These are phyloP conservation scores for Trichoderma aggressivum DNA, from an alignment of 2,329 filamentous ascomycete genomes.

Conservation along the genomic window DNA sequence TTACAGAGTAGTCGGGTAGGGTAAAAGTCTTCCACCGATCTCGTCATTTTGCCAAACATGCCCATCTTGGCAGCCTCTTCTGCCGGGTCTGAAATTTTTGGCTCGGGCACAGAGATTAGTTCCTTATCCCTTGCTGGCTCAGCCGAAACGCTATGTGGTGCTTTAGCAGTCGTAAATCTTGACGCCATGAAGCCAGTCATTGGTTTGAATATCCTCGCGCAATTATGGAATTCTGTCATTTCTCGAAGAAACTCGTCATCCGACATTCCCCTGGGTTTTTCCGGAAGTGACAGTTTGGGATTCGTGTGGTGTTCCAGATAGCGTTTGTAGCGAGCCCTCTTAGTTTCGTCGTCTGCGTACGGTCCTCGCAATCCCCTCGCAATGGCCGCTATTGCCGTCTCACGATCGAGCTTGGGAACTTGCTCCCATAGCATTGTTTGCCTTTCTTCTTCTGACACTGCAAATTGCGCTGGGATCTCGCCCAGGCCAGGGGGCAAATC, in stretches of 20 bases:
- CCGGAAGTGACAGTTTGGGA: conserved; percentile 47
- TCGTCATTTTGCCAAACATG: conserved; percentile 90
- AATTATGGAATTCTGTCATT: conserved; percentile 67
- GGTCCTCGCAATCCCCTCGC: conserved; percentile 64
- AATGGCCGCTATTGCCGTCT: conserved; percentile 66
- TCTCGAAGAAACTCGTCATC: conserved; percentile 78
- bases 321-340: conserved; percentile 73
- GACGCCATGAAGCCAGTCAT: conserved; percentile 91
- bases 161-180: conserved; percentile 75
- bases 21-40: conserved; percentile 67
- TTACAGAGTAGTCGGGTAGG: conserved; percentile 89
- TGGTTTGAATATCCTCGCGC: conserved; percentile 76
- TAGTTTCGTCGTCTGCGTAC: conserved; percentile 77
- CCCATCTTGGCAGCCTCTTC: conserved; percentile 83
- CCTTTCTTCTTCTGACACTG: conserved; percentile 60
- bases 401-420: conserved; percentile 63
- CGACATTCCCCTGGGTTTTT: conserved; percentile 40
- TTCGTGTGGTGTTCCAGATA: conserved; percentile 74
- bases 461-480: conserved; percentile 66
- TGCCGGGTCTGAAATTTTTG: conserved; percentile 60
- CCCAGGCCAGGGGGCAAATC: conserved; percentile 75
- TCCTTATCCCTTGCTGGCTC: conserved; percentile 23
- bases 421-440: conserved; percentile 55
- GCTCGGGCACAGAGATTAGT: conserved; percentile 31
- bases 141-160: conserved; percentile 33